Evolutionary conservation across 768 basidiomycete species (phyloP), one percentile per base, ranked within the genome.

Genomic region (Termitomyces sp.): DNA sequence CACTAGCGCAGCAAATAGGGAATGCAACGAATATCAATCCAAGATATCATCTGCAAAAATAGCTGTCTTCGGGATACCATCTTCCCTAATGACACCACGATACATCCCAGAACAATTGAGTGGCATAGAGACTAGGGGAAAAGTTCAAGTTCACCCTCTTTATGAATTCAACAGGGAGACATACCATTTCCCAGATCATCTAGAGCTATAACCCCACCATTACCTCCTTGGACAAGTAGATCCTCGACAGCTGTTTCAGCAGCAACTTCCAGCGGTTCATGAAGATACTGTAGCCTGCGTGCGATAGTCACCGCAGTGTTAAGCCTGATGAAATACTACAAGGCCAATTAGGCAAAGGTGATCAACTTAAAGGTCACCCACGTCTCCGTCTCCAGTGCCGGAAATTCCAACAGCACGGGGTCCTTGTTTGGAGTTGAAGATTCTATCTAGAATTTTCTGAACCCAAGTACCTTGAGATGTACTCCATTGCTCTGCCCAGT

Each of bases 381-480:
- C 89, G 71, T 93, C 91, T 61, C 91, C 91, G 63, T 93, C 86
- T 7, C 92, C 92, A 13, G 92, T 93, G 0, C 91, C 89, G 33
- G 88, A 90, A n/a, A 93, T 73, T 4, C 91, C 90, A 24, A 93
- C 74, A 8, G 84, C 88, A 27, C 66, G 68, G 11, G 67, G 63
- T 16, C 64, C 60, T 27, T 66, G 60, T 45, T 73, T 74, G 3
- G 78, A 70, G 22, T 60, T 68, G 22, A 62, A 57, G 6, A 63
- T 6, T 34, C 52, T 64, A 20, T 27, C 47, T 36, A 58, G 42
- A 0, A 81, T 45, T 22, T 72, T 75, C 41, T 73, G 71, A 64
- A 75, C 63, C 68, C 61, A 58, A 57, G 68, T 34, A 69, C 67
- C 67, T 61, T 70, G 62, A 63, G 48, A 51, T 34, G 58, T 59